Evolutionary conservation across 352 stramenopile genomes (phyloP).

Genomic region (Peronospora farinosa): DNA sequence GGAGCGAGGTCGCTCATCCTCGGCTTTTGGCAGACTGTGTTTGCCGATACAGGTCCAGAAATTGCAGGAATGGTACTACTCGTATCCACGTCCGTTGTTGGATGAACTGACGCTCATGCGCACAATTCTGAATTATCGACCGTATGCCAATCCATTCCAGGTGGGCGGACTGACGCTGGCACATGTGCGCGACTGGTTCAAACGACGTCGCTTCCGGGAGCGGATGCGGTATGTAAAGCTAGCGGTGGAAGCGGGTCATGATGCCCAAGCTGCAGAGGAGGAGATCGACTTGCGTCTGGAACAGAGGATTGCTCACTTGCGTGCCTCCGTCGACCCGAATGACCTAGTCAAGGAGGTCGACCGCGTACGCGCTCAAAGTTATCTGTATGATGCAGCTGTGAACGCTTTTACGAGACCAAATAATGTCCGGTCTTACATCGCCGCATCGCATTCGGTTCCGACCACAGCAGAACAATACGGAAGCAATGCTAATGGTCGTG

Average conservation of each 20-base stretch:
- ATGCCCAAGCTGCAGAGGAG: constrained; percentile 57
- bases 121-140: constrained; percentile 76
- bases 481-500: constrained; percentile 14
- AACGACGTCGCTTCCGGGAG: constrained; percentile 72
- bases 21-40: constrained; percentile 47
- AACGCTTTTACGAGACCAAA: constrained; percentile 52
- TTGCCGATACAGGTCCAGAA: constrained; percentile 70
- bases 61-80: constrained; percentile 81
- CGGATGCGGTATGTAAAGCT: constrained; percentile 73
- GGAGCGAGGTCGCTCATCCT: constrained; percentile 50
- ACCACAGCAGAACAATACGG: constrained; percentile 37
- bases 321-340: constrained; percentile 60
- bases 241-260: constrained; percentile 54
- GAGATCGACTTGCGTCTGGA: constrained; percentile 75
- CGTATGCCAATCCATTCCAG: constrained; percentile 65
- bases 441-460: constrained; percentile 46
- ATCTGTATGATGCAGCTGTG: constrained; percentile 59
- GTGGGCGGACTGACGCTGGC: constrained; percentile 51
- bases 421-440: constrained; percentile 53
- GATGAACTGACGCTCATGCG: constrained; percentile 82
- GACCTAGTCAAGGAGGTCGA: constrained; percentile 79
- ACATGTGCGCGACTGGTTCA: constrained; percentile 83
- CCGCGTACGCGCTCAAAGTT: constrained; percentile 54
- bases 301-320: constrained; percentile 67
- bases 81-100: constrained; percentile 64